Percentiles rank a stretch among this genome's conserved stretches.
Conservation (phyloP, 2,329 filamentous ascomycete genomes). For the Fusarium robinianum region DNA sequence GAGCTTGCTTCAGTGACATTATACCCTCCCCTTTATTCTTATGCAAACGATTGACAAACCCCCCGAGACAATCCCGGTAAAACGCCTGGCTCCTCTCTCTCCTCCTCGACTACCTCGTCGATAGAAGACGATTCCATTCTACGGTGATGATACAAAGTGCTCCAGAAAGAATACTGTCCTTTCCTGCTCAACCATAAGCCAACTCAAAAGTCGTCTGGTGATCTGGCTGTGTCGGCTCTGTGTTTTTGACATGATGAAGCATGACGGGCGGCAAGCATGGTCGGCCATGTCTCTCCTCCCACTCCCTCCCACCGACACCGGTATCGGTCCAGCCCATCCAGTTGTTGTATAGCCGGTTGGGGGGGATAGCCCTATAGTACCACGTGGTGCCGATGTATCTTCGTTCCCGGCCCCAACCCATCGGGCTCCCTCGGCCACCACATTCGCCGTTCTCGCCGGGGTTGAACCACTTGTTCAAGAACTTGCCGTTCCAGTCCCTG, state of each 20-base stretch:
- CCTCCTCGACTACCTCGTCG: too few relatives aligned
- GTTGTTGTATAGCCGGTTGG: constrained; percentile 64
- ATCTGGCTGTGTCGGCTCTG: constrained; percentile 54
- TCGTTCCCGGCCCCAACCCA: constrained; percentile 63
- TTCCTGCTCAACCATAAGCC: constrained; percentile 42
- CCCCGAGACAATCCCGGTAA: too few relatives aligned
- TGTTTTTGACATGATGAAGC: constrained; percentile 64
- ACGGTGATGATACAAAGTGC: too few relatives aligned
- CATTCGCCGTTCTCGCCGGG: constrained; percentile 59
- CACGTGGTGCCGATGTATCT: constrained; percentile 63
- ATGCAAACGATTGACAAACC: too few relatives aligned
- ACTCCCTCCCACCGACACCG: constrained; percentile 56
- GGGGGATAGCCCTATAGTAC: constrained; percentile 63
- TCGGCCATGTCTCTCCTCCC: constrained; percentile 61
- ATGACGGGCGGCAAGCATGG: constrained; percentile 63
- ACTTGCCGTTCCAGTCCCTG: constrained; percentile 65
- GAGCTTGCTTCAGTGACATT: too few relatives aligned
- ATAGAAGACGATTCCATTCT: too few relatives aligned
- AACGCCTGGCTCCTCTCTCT: too few relatives aligned
- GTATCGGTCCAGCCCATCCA: constrained; percentile 65
- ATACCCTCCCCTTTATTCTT: too few relatives aligned
- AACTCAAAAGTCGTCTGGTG: constrained; percentile 46
- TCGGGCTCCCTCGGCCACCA: constrained; percentile 59
- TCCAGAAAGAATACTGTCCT: too few relatives aligned
- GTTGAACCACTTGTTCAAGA: constrained; percentile 63